Conservation (phyloP, 1,284 basidiomycete genomes). For the Cryptococcus floricola region DNA sequence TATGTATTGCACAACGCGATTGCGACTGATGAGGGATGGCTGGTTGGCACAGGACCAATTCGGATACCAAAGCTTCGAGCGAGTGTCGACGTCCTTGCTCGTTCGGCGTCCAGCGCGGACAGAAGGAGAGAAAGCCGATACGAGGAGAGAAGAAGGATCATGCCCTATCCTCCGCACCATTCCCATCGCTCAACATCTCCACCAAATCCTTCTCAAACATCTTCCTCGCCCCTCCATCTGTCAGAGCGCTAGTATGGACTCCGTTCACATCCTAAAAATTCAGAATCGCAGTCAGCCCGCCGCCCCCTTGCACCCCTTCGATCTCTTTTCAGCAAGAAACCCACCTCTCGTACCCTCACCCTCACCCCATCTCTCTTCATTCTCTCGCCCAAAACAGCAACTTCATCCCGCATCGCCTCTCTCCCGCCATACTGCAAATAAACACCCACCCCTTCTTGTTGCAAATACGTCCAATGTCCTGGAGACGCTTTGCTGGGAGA, state of each 20-base stretch:
- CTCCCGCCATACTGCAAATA: constrained; percentile 36
- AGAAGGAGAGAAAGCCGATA: too few species aligned
- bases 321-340: not conserved
- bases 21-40: too few species aligned
- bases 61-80: too few species aligned
- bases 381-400: constrained; percentile 19
- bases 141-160: too few species aligned
- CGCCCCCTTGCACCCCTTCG: not conserved
- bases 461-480: constrained; percentile 19
- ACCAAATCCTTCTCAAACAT: constrained; percentile 10
- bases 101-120: too few species aligned
- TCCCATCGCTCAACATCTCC: constrained; percentile 1
- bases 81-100: too few species aligned
- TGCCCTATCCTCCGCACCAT: too few species aligned
- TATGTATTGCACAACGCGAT: too few species aligned
- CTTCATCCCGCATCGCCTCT: constrained; percentile 37
- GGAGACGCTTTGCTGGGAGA: constrained; percentile 18
- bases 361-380: constrained; percentile 35
- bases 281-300: not conserved
- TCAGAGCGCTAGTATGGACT: constrained; percentile 12
- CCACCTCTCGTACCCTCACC: constrained; percentile 19
- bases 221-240: constrained; percentile 1
- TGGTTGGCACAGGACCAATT: too few species aligned
- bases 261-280: constrained; percentile 8
- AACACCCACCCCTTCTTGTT: constrained; percentile 14